phyloP scores from a whole-genome alignment of 805 yeast species.

The Kazachstania africana region DNA sequence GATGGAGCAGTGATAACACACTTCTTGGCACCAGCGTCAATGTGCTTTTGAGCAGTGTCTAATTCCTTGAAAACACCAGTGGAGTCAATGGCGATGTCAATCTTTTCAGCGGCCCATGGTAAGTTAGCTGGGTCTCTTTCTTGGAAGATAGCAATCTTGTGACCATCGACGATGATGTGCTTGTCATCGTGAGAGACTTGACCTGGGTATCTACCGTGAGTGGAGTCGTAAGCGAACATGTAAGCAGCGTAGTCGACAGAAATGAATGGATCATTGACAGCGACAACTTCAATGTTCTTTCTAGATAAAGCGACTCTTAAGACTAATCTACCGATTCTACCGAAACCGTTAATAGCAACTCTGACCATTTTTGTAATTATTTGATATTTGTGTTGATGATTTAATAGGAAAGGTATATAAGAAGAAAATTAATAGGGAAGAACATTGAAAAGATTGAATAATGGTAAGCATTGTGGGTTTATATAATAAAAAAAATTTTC shows the following conservation, averaged over 20 bases:
- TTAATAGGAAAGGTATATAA: not conserved
- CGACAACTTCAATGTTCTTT: constrained; percentile 45
- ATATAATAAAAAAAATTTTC: no score
- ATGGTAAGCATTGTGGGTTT: no score
- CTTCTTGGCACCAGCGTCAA: constrained; percentile 66
- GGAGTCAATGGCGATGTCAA: constrained; percentile 57
- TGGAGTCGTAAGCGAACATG: constrained; percentile 67
- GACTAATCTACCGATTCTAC: constrained; percentile 62
- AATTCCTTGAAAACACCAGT: constrained; percentile 61
- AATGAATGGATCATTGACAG: constrained; percentile 61
- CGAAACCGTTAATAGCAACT: constrained; percentile 65
- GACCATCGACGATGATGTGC: constrained; percentile 43
- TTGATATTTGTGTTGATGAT: constrained; percentile 1
- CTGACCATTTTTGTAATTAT: constrained; percentile 12
- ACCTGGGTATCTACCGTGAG: constrained; percentile 55
- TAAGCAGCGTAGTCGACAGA: constrained; percentile 59
- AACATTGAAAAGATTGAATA: no score
- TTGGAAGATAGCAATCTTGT: constrained; percentile 39
- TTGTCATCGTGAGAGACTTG: constrained; percentile 44
- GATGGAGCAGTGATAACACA: constrained; percentile 66
- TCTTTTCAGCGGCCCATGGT: constrained; percentile 56
- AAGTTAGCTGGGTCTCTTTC: constrained; percentile 58
- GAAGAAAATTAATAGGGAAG: not conserved
- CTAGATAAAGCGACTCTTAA: constrained; percentile 49
- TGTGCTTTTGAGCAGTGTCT: constrained; percentile 57